Base-by-base conservation (phyloP, 2,329 filamentous ascomycete genomes). In the Leptodontidium sp. region DNA sequence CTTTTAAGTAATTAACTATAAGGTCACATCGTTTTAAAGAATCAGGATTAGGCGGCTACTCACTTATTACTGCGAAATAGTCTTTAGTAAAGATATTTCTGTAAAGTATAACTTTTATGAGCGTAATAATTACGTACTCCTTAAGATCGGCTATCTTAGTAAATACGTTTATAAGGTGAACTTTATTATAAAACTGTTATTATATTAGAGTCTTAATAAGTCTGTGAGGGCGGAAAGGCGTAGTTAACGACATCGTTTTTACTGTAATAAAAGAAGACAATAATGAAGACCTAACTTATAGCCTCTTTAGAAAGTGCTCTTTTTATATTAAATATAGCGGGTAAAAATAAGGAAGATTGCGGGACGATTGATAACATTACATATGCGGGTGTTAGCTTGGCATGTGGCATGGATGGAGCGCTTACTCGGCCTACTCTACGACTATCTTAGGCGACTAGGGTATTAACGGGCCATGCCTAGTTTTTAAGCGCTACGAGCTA, bases 1-100 rank as follows among this genome's bases (percentile, higher is more conserved):
- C 14, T 45, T 45, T 45, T 45, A 49, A n/a, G 45, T 49, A n/a
- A 49, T 49, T 49, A n/a, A 49, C 45, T 7, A 49, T n/a, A 49
- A 49, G 45, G 17, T 49, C 17, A 21, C 17, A 49, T 49, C 8
- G 45, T 21, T 49, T 49, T 17, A 17, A 21, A 49, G 15, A 49
- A 49, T 49, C 45, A 49, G 45, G 45, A 49, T n/a, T 49, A 21
- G 17, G 45, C 17, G 45, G 45, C 45, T 49, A n/a, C 45, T 49
- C 17, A 21, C 17, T 49, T 49, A n/a, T 49, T n/a, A 49, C 45
- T 49, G 45, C 45, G 45, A 49, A 49, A 8, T 49, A n/a, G 15
- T 49, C 45, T 21, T 49, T n/a, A 49, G 45, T 49, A n/a, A 49
- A 49, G 45, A 49, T 21, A n/a, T 49, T 49, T 21, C 17, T 21